Evolutionary conservation across 306 rosid genomes (phyloP).

Genomic region (Sindora glabra): DNA sequence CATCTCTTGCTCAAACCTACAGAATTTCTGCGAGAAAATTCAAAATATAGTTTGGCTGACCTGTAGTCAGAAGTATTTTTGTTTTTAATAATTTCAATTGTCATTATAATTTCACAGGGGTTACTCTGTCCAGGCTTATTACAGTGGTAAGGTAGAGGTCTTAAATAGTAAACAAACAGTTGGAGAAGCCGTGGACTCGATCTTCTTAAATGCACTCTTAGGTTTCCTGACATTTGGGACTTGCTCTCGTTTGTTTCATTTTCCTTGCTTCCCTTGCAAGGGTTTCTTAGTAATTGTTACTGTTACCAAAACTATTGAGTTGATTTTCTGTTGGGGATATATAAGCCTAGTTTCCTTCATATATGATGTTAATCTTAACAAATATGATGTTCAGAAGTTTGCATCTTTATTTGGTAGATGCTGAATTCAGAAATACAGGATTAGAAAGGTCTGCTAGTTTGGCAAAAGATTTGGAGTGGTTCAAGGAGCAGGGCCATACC

Average conservation of each 20-base stretch:
- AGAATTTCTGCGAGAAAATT: too few species aligned
- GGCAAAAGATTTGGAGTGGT: conserved; percentile 91
- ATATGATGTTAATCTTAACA: background rate
- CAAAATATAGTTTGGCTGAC: too few species aligned
- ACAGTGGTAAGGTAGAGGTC: background rate
- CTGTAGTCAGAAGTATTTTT: too few species aligned
- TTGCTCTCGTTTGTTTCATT: background rate
- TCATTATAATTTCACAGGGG: background rate
- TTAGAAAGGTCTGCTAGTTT: conserved; percentile 83
- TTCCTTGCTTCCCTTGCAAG: background rate
- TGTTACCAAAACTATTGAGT: background rate
- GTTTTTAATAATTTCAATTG: too few species aligned
- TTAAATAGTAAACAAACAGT: background rate
- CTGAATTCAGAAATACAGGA: conserved; percentile 83
- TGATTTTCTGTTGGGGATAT: background rate
- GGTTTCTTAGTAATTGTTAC: too few species aligned
- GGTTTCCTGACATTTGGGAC: background rate
- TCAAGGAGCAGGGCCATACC: conserved; percentile 74
- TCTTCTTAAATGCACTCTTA: background rate
- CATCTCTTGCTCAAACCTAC: too few species aligned
- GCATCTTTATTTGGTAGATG: conserved; percentile 33
- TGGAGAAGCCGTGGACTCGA: too few species aligned
- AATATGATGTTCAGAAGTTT: background rate
- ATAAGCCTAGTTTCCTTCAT: background rate
- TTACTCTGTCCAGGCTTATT: background rate